A percentile compares a stretch with the other conserved stretches of the same genome.
These are phyloP conservation scores for Craspedostauros australis DNA, from an alignment of 108 stramenopile species.

Conservation along the genomic window DNA sequence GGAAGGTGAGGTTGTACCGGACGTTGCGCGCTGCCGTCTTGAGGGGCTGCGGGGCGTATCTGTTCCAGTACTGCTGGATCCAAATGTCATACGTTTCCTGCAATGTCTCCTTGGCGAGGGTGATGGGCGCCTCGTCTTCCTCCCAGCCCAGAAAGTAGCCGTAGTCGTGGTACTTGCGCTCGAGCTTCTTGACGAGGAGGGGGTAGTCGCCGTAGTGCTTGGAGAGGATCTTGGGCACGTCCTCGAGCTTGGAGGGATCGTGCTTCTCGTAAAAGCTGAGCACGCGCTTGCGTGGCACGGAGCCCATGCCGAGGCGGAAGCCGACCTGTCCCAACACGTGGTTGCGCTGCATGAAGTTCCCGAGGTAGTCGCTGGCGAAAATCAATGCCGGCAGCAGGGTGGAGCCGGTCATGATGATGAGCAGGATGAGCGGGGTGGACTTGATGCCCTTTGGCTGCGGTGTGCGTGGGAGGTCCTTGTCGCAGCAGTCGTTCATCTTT, in stretches of 20 bases:
- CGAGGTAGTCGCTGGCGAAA: constrained; percentile 59
- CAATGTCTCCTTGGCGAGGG: constrained; percentile 59
- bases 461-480: constrained; percentile 10
- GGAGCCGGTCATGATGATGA: constrained; percentile 78
- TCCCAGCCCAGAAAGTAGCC: constrained; percentile 91
- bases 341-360: constrained; percentile 44
- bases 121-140: constrained; percentile 76
- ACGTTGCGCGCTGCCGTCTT: constrained; percentile 74
- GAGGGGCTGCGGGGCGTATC: constrained; percentile 63
- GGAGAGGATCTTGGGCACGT: constrained; percentile 64
- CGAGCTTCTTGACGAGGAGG: constrained; percentile 73
- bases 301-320: constrained; percentile 71
- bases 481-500: constrained; percentile 7
- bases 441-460: constrained; percentile 57
- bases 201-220: constrained; percentile 90
- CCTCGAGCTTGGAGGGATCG: constrained; percentile 71
- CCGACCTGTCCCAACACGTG: constrained; percentile 62
- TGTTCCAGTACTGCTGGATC: constrained; percentile 52
- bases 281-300: constrained; percentile 77
- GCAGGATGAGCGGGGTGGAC: constrained; percentile 65
- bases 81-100: constrained; percentile 50
- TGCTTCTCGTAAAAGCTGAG: constrained; percentile 89
- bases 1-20: constrained; percentile 59
- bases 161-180: constrained; percentile 88
- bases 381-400: constrained; percentile 75